These are phyloP conservation scores for Cronartium ribicola DNA, from an alignment of 1,284 basidiomycete species.

Conservation along the genomic window DNA sequence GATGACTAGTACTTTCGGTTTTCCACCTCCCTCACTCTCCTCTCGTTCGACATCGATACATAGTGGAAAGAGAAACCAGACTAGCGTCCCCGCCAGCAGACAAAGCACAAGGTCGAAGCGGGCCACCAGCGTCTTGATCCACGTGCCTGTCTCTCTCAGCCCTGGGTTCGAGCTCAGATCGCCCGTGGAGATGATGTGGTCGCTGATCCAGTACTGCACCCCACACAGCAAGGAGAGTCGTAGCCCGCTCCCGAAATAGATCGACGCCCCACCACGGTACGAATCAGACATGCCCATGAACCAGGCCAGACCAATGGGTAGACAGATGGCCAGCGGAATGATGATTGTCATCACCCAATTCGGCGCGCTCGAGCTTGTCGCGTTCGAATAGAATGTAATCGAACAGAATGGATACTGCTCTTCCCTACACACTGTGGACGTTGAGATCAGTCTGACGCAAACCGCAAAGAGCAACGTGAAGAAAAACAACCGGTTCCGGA, in stretches of 20 bases:
- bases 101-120: conserved; percentile 59
- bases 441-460: conserved; percentile 68
- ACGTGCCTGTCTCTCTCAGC: conserved; percentile 49
- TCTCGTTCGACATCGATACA: conserved; percentile 63
- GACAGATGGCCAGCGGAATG: conserved; percentile 58
- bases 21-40: conserved; percentile 47
- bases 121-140: conserved; percentile 62
- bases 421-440: conserved; percentile 83
- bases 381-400: conserved; percentile 77
- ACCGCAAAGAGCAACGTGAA: conserved; percentile 65
- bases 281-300: conserved; percentile 67
- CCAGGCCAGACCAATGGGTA: conserved; percentile 62
- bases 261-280: conserved; percentile 65
- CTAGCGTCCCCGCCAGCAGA: conserved; percentile 58
- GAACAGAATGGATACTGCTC: conserved; percentile 83
- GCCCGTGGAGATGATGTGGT: conserved; percentile 56
- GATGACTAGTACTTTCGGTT: conserved; percentile 63
- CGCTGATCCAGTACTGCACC: conserved; percentile 69
- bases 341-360: conserved; percentile 59
- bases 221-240: conserved; percentile 61
- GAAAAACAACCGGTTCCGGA: conserved; percentile 70
- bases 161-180: conserved; percentile 8
- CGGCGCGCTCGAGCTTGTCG: conserved; percentile 64
- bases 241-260: conserved; percentile 63
- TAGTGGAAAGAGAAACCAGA: conserved; percentile 69